Evolutionary conservation across 2,329 filamentous ascomycete genomes (phyloP).

Genomic region (Lachnellula hyalina): DNA sequence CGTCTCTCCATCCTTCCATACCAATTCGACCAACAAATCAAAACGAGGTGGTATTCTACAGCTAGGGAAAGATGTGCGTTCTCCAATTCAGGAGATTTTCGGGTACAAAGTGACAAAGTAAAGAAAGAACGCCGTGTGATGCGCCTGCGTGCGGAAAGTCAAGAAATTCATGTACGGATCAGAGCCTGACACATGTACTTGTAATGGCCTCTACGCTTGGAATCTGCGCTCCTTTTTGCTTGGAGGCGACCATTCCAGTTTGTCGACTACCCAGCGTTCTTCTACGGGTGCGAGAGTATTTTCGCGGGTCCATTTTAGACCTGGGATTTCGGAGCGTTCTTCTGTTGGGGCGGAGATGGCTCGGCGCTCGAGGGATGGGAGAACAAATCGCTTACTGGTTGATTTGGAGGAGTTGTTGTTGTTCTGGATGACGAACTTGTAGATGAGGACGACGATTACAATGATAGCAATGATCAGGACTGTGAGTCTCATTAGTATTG

Average conservation of each 20-base stretch:
- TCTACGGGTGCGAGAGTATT: not conserved
- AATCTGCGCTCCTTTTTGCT: constrained; percentile 16
- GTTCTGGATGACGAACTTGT: constrained; percentile 39
- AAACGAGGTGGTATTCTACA: constrained; percentile 12
- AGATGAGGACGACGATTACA: constrained; percentile 41
- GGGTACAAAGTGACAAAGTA: not conserved
- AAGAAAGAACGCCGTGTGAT: not conserved
- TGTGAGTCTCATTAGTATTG: constrained; percentile 26
- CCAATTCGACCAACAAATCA: not conserved
- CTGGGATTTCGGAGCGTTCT: constrained; percentile 10
- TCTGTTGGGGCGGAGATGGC: constrained; percentile 8
- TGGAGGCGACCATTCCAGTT: constrained; percentile 5
- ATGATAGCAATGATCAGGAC: constrained; percentile 51
- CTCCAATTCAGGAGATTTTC: not conserved
- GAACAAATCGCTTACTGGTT: constrained; percentile 19
- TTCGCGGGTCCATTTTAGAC: constrained; percentile 6
- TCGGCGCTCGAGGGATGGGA: constrained; percentile 9
- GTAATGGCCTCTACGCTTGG: constrained; percentile 9
- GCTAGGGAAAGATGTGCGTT: not conserved
- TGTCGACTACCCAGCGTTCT: constrained; percentile 6
- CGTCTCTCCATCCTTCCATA: not conserved
- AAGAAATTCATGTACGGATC: not conserved
- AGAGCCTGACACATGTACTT: constrained; percentile 2
- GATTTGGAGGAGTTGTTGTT: not conserved
- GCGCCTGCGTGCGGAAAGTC: not conserved